A percentile compares a stretch with the other conserved stretches of the same genome.
Conservation (phyloP, 768 basidiomycete species). For the Sarcodon aspratus region DNA sequence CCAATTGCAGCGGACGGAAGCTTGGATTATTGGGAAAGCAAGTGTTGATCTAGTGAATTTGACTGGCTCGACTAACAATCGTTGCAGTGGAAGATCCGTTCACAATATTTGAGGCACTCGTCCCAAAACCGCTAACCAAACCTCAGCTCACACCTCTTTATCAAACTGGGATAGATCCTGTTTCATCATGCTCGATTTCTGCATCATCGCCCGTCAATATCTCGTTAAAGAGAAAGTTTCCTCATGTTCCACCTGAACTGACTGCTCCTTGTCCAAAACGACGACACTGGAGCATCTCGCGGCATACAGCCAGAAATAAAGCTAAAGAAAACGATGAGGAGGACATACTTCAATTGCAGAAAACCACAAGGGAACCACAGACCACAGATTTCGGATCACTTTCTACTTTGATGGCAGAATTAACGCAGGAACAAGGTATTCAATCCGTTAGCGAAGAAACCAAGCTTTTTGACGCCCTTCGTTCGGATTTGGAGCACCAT, state of each 20-base stretch:
- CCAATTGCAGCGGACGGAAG: conserved; percentile 69
- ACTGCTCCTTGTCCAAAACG: conserved; percentile 19
- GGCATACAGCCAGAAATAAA: conserved; percentile 37
- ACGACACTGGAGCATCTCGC: conserved; percentile 51
- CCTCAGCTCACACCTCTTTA: conserved; percentile 51
- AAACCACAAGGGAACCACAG: conserved; percentile 38
- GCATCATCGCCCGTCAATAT: conserved; percentile 17
- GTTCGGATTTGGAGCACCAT: conserved; percentile 8
- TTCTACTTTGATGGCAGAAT: conserved; percentile 34
- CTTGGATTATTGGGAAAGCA: conserved; percentile 62
- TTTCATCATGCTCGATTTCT: conserved; percentile 9
- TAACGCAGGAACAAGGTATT: conserved; percentile 13
- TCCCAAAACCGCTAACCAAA: conserved; percentile 42
- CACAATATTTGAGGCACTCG: conserved; percentile 49
- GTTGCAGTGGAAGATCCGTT: conserved; percentile 72
- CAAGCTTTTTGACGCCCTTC: conserved; percentile 12
- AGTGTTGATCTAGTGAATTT: conserved; percentile 11
- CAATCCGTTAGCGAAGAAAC: conserved; percentile 4
- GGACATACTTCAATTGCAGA: conserved; percentile 26
- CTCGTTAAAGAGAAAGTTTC: conserved; percentile 7
- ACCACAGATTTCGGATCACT: conserved; percentile 54
- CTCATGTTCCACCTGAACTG: conserved; percentile 2
- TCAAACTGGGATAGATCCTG: conserved; percentile 20
- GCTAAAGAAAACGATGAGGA: conserved; percentile 41
- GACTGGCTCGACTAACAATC: background rate